Conservation (phyloP, 345 rosid genomes). For the Citrus trifoliata region DNA sequence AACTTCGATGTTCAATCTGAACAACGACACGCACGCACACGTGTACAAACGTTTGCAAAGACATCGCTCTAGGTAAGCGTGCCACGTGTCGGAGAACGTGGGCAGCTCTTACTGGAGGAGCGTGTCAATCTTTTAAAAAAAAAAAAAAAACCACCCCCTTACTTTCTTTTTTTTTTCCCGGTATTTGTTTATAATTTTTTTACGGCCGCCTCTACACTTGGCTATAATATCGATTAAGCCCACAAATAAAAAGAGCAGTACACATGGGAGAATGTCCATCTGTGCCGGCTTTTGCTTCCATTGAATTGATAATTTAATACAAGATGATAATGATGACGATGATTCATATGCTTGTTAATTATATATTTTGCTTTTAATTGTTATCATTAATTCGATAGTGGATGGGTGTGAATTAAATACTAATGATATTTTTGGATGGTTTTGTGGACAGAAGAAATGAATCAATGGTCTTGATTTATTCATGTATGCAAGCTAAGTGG, state of each 20-base stretch:
- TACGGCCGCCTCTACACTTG: slow-evolving; percentile 17
- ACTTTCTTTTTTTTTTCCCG: not conserved
- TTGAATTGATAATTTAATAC: slow-evolving; percentile 11
- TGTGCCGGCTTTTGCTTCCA: slow-evolving; percentile 51
- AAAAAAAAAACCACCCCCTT: slow-evolving; percentile 6
- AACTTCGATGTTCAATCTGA: not conserved
- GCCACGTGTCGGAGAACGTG: slow-evolving; percentile 62
- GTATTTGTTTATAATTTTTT: not conserved
- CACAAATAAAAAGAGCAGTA: slow-evolving; percentile 2
- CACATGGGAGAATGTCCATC: slow-evolving; percentile 49
- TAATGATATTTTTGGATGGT: not conserved
- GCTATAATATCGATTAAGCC: not conserved
- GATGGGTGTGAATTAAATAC: not conserved
- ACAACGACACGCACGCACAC: slow-evolving; percentile 24
- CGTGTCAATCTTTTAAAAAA: not conserved
- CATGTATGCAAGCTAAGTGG: not conserved
- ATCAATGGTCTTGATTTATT: not conserved
- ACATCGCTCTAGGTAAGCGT: slow-evolving; percentile 31
- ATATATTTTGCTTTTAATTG: not conserved
- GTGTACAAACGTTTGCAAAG: slow-evolving; percentile 32
- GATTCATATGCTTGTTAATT: slow-evolving; percentile 15
- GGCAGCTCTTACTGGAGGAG: slow-evolving; percentile 24
- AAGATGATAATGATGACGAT: slow-evolving; percentile 17
- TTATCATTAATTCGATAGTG: not conserved
- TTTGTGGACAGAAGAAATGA: not conserved